These are phyloP conservation scores for Coemansia sp. DNA, from an alignment of 192 early-diverging fungal genomes.

Conservation along the genomic window DNA sequence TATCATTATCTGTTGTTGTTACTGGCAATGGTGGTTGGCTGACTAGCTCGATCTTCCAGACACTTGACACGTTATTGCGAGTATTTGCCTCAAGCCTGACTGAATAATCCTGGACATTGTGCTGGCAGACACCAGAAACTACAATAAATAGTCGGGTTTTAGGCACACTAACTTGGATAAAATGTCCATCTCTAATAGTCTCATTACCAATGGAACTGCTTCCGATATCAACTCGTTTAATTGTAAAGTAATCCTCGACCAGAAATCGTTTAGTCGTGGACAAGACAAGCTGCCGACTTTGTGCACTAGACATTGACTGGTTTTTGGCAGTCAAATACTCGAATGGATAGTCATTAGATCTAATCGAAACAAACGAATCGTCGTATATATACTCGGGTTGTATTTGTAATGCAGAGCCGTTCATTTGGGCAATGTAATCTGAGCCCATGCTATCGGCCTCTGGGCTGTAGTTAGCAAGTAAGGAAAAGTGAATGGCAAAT, in stretches of 20 bases:
- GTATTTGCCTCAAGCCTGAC: not conserved
- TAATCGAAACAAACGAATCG: conserved; percentile 81
- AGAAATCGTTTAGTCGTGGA: conserved; percentile 82
- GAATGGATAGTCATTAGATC: conserved; percentile 79
- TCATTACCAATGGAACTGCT: conserved; percentile 46
- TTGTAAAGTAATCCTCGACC: conserved; percentile 84
- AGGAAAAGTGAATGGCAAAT: conserved; percentile 83
- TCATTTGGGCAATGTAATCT: conserved; percentile 80
- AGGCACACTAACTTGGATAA: conserved; percentile 70
- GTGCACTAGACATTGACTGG: not conserved
- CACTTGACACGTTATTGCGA: not conserved
- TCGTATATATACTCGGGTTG: conserved; percentile 82
- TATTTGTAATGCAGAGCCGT: conserved; percentile 70
- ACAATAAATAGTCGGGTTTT: conserved; percentile 69
- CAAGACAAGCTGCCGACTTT: conserved; percentile 59
- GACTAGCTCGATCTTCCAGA: conserved; percentile 2
- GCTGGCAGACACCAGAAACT: conserved; percentile 67
- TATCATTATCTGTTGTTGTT: conserved; percentile 10
- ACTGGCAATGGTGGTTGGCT: conserved; percentile 66
- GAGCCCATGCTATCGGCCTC: conserved; percentile 94
- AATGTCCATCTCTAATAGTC: conserved; percentile 73
- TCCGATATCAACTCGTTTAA: conserved; percentile 47
- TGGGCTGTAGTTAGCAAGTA: conserved; percentile 72
- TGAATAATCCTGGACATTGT: not conserved
- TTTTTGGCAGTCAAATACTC: conserved; percentile 73